phyloP scores from a whole-genome alignment of 768 basidiomycete genomes.

The Mycena sanguinolenta region DNA sequence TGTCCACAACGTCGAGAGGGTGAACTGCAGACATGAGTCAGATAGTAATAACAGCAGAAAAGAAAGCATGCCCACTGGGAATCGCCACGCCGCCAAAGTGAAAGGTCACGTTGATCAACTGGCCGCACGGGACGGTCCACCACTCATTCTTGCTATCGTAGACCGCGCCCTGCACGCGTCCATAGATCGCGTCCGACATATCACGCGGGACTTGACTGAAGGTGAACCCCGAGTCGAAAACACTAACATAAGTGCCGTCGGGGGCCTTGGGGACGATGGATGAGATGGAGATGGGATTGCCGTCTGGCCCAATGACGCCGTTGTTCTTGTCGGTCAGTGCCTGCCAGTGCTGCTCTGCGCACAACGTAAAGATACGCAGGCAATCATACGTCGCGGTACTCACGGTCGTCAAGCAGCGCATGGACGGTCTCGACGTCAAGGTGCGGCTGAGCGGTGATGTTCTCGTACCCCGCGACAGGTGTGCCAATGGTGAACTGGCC shows the following conservation, averaged over 20 bases:
- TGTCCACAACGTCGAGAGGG: conserved; percentile 46
- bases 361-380: conserved; percentile 34
- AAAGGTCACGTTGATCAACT: conserved; percentile 76
- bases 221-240: conserved; percentile 81
- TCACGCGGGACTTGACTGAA: conserved; percentile 55
- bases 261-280: conserved; percentile 60
- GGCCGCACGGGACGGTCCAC: conserved; percentile 75
- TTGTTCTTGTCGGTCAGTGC: conserved; percentile 68
- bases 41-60: background rate
- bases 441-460: conserved; percentile 63
- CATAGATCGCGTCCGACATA: conserved; percentile 73
- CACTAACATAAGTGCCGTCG: conserved; percentile 65
- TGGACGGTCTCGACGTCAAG: conserved; percentile 55
- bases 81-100: conserved; percentile 67
- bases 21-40: conserved; percentile 20
- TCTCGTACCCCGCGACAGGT: conserved; percentile 61
- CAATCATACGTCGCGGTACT: conserved; percentile 46
- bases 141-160: conserved; percentile 56
- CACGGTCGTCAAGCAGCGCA: conserved; percentile 34
- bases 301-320: conserved; percentile 74
- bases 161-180: conserved; percentile 62
- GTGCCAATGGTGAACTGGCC: conserved; percentile 78
- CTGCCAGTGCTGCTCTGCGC: conserved; percentile 73
- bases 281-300: conserved; percentile 58
- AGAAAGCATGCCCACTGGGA: conserved; percentile 58